Base-by-base conservation (phyloP, 2,329 filamentous ascomycete genomes). In the Coleophoma cylindrospora region DNA sequence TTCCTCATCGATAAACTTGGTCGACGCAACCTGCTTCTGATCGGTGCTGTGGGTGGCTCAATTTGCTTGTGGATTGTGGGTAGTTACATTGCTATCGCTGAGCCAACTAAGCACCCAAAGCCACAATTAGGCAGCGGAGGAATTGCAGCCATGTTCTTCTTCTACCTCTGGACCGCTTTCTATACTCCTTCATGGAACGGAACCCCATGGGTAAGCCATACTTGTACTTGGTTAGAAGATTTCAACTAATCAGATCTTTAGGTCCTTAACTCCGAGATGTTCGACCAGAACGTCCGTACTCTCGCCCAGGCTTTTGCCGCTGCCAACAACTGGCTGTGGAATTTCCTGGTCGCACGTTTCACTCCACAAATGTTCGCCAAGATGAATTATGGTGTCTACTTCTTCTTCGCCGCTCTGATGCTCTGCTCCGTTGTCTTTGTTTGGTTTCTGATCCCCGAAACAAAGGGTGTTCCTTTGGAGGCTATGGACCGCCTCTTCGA, bases 171-270 rank as follows among this genome's bases (percentile, higher is more conserved):
- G 81, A 87, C 85, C 0, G 52, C 77, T 0, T 83, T 84, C 65
- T 91, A 90, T 69, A 87, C 83, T 0, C 84, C 80, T 0, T 78
- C 79, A 0, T 88, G 84, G 84, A 87, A 87, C 62, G 84, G 84
- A 2, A 87, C 83, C 0, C 86, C 86, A 0, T 91, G 87, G 87
- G 40, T 43, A 43, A 19, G 40, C 27, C 27, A 27, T 27, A 27
- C 27, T 27, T 27, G 6, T 10, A 2, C 7, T 10, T 27, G 6
- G 27, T 10, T 27, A 27, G 4, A 27, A 6, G 6, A 7, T 10
- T 7, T 27, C 27, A 27, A 27, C 27, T 27, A 27, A 27, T 6
- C 27, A 27, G 9, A 27, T 10, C 9, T 6, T 27, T n/a, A 19
- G 22, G 84, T 91, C 19, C 70, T 87, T 61, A 88, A 88, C 71